phyloP scores from a whole-genome alignment of 2,329 filamentous ascomycete genomes.

The Colletotrichum karsti region DNA sequence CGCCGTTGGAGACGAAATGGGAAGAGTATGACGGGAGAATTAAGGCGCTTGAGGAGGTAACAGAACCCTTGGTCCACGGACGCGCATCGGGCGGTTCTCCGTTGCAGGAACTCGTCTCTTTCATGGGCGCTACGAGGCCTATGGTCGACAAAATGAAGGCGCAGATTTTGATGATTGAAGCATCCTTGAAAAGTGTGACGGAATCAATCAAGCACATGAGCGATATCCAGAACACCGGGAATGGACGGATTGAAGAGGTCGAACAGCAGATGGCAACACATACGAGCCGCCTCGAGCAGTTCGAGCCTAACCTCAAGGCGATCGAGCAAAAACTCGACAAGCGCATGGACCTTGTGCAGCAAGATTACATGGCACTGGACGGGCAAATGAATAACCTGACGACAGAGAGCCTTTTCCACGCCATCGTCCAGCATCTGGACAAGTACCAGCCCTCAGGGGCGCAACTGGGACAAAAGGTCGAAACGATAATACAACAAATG shows the following conservation, averaged over 20 bases:
- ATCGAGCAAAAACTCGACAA: constrained; percentile 25
- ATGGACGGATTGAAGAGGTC: neutral
- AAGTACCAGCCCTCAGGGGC: constrained; percentile 4
- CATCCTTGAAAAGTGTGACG: neutral
- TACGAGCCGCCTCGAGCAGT: neutral
- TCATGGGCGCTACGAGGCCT: neutral
- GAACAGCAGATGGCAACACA: neutral
- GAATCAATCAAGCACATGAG: neutral
- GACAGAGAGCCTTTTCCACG: constrained; percentile 49
- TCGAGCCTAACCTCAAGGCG: neutral
- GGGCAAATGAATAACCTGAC: constrained; percentile 58
- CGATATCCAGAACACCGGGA: neutral
- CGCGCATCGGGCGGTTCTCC: too few relatives aligned
- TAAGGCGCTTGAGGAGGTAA: neutral
- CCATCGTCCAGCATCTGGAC: constrained; percentile 48
- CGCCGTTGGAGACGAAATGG: neutral
- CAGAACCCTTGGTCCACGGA: neutral
- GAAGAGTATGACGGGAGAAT: constrained; percentile 3
- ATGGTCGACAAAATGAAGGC: neutral
- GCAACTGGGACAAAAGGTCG: neutral
- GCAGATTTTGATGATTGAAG: constrained; percentile 1
- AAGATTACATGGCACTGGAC: constrained; percentile 50
- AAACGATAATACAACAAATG: constrained; percentile 12
- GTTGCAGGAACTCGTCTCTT: neutral
- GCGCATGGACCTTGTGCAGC: constrained; percentile 37